phyloP scores from a whole-genome alignment of 306 rosid species.

The Hylodesmum podocarpum region DNA sequence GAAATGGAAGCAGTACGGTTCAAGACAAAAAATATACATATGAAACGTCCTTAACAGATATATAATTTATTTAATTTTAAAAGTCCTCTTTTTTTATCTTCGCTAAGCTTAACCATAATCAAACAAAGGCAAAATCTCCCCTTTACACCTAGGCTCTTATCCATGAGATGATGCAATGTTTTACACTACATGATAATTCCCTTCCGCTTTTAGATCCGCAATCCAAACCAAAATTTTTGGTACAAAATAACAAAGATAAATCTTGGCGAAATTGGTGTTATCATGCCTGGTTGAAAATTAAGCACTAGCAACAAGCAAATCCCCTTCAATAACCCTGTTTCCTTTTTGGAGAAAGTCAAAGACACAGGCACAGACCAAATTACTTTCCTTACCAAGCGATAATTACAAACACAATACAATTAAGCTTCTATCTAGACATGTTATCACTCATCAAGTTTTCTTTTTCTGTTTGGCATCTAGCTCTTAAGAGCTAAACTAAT shows the following conservation, averaged over 20 bases:
- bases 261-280: neutral
- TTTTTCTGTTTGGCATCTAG: neutral
- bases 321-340: neutral
- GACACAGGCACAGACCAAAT: neutral
- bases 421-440: neutral
- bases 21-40: neutral
- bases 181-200: neutral
- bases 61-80: neutral
- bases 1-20: neutral
- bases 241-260: neutral
- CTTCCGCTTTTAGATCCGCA: neutral
- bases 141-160: neutral
- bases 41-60: conserved; percentile 9
- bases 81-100: neutral
- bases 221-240: conserved; percentile 13
- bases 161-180: conserved; percentile 1
- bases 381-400: conserved; percentile 5
- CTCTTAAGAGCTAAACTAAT: neutral
- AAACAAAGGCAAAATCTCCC: neutral
- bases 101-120: neutral
- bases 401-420: neutral
- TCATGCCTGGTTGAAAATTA: neutral
- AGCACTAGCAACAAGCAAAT: neutral
- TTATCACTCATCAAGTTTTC: neutral
- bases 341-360: neutral